These are phyloP conservation scores for Chlorella sp. DNA, from an alignment of 139 green algal genomes.

Conservation along the genomic window DNA sequence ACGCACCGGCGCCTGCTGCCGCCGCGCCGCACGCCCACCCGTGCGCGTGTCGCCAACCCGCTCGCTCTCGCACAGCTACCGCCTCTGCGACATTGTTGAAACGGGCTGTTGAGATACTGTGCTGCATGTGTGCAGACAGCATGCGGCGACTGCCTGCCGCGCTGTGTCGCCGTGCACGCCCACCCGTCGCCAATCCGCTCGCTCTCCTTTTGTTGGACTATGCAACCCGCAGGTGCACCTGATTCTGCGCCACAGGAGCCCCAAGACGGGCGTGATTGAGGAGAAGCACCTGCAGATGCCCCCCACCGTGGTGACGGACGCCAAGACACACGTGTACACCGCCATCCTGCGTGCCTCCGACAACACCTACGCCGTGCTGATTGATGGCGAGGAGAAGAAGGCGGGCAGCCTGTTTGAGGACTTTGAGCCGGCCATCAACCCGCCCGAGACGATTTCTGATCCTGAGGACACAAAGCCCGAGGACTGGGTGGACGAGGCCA, in stretches of 20 bases:
- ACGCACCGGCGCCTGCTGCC: not conserved
- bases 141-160: not conserved
- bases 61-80: too few species aligned
- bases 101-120: too few species aligned
- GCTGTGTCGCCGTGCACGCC: not conserved
- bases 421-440: constrained; percentile 82
- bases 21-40: not conserved
- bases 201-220: not conserved
- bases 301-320: constrained; percentile 68
- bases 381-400: constrained; percentile 77
- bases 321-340: constrained; percentile 82
- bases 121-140: not conserved
- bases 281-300: constrained; percentile 92
- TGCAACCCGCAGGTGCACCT: constrained; percentile 84
- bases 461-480: constrained; percentile 85
- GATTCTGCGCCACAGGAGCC: constrained; percentile 86
- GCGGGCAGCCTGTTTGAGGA: constrained; percentile 75
- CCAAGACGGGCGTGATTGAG: constrained; percentile 87
- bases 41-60: not conserved
- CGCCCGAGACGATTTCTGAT: constrained; percentile 83
- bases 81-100: too few species aligned
- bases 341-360: constrained; percentile 75
- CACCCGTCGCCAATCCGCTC: not conserved
- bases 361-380: constrained; percentile 80
- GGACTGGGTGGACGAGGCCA: constrained; percentile 62